These are phyloP conservation scores for Urochloa ruziziensis DNA, from an alignment of 176 grass and related monocot species.

Conservation along the genomic window DNA sequence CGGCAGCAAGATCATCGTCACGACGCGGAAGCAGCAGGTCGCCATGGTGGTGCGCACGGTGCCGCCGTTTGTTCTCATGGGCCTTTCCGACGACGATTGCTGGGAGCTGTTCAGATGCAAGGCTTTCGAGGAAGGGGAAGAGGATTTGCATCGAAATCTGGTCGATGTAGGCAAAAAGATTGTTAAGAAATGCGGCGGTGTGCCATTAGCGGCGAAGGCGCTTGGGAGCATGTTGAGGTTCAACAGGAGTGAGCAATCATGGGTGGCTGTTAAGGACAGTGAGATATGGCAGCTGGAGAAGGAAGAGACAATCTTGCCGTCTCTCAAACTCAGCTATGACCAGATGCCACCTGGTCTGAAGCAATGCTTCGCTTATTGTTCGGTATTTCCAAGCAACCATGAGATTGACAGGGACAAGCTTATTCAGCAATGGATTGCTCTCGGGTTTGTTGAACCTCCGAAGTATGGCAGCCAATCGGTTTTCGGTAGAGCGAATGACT, in stretches of 20 bases:
- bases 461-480: conserved; percentile 11
- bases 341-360: conserved; percentile 53
- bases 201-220: conserved; percentile 54
- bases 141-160: conserved; percentile 26
- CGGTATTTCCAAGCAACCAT: conserved; percentile 52
- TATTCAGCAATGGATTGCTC: conserved; percentile 63
- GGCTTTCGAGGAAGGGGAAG: conserved; percentile 52
- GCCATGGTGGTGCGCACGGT: conserved; percentile 49
- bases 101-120: conserved; percentile 57
- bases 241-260: conserved; percentile 40
- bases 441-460: conserved; percentile 44
- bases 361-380: conserved; percentile 65
- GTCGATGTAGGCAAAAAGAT: conserved; percentile 41
- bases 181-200: conserved; percentile 45
- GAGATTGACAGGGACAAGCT: conserved; percentile 58
- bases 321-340: conserved; percentile 60
- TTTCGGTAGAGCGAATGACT: conserved; percentile 44
- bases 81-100: conserved; percentile 45
- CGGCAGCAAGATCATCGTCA: conserved; percentile 80
- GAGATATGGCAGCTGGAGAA: conserved; percentile 47
- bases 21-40: conserved; percentile 37
- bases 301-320: conserved; percentile 40
- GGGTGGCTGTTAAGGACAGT: conserved; percentile 50
- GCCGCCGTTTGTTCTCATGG: conserved; percentile 27
- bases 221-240: conserved; percentile 62